Percentiles rank a stretch among this genome's conserved stretches.
Evolutionary conservation across 805 yeast species (phyloP).

Genomic region (Kluyveromyces wickerhamii): DNA sequence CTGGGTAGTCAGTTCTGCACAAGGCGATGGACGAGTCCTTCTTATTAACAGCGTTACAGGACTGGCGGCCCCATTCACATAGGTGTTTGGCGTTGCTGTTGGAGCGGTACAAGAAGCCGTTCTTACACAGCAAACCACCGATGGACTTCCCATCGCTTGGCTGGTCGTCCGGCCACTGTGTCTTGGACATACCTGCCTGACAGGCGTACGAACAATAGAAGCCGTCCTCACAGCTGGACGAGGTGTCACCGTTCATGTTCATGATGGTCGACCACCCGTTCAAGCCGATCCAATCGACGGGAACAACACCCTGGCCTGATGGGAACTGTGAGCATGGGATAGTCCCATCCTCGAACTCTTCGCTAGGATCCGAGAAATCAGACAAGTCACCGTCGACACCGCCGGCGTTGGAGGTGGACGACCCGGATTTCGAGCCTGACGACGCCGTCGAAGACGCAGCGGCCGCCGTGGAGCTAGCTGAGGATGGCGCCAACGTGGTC

Average conservation of each 20-base stretch:
- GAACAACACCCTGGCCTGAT: constrained; percentile 58
- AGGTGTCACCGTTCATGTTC: constrained; percentile 60
- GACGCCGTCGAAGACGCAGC: constrained; percentile 21
- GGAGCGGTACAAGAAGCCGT: constrained; percentile 57
- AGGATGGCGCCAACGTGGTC: constrained; percentile 8
- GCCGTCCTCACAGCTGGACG: constrained; percentile 55
- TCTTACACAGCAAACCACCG: constrained; percentile 60
- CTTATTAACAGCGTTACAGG: constrained; percentile 47
- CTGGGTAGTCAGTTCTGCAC: constrained; percentile 77
- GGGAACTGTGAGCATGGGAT: constrained; percentile 60
- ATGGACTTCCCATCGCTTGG: constrained; percentile 63
- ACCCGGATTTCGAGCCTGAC: constrained; percentile 22
- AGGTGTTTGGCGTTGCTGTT: constrained; percentile 43
- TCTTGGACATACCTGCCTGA: constrained; percentile 73
- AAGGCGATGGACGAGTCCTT: constrained; percentile 48
- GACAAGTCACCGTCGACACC: constrained; percentile 46
- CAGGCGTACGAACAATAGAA: constrained; percentile 72
- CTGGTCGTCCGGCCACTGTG: constrained; percentile 67
- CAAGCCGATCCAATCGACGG: constrained; percentile 45
- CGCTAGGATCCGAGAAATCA: constrained; percentile 41
- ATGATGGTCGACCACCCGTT: constrained; percentile 45
- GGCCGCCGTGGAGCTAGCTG: constrained; percentile 13
- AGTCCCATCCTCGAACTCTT: constrained; percentile 58
- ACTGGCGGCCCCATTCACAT: constrained; percentile 57
- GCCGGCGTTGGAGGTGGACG: constrained; percentile 29